These are phyloP conservation scores for Microdochium nivale DNA, from an alignment of 2,329 filamentous ascomycete genomes.

Conservation along the genomic window DNA sequence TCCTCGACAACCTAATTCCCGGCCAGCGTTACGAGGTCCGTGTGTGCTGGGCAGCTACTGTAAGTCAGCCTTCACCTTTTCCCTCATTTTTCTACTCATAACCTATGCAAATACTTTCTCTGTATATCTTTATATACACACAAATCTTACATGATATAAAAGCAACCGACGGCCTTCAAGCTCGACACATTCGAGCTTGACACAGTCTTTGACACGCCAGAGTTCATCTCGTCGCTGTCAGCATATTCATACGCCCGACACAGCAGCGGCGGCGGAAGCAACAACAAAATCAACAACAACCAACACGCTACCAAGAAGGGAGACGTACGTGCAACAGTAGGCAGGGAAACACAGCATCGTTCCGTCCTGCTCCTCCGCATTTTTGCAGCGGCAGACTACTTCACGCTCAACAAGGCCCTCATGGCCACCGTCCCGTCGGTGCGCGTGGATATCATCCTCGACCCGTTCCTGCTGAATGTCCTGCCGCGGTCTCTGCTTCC, in stretches of 20 bases:
- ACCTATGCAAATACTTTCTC: no score
- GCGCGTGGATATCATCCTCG: slow-evolving; percentile 72
- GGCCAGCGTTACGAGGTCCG: slow-evolving; percentile 82
- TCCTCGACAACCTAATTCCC: slow-evolving; percentile 61
- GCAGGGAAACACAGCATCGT: background rate
- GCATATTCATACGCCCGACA: slow-evolving; percentile 48
- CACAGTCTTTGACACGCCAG: slow-evolving; percentile 51
- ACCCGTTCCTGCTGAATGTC: slow-evolving; percentile 73
- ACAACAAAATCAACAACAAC: slow-evolving; percentile 4
- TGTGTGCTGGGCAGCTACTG: slow-evolving; percentile 88
- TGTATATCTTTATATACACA: no score
- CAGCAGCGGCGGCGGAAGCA: slow-evolving; percentile 9
- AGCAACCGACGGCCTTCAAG: slow-evolving; percentile 82
- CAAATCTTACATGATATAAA: slow-evolving; percentile 3
- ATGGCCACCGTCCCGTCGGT: slow-evolving; percentile 72
- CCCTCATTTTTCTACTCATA: no score
- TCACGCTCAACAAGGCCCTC: slow-evolving; percentile 61
- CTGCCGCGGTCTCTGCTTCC: slow-evolving; percentile 71
- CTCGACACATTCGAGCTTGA: slow-evolving; percentile 56
- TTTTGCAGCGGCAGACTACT: slow-evolving; percentile 75
- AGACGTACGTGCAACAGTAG: background rate
- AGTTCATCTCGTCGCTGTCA: slow-evolving; percentile 57
- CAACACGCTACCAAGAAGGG: background rate
- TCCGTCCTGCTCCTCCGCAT: slow-evolving; percentile 62
- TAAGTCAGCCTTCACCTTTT: slow-evolving; percentile 36